Base-by-base conservation (phyloP, 163 green algal genomes). In the Chlorella variabilis region DNA sequence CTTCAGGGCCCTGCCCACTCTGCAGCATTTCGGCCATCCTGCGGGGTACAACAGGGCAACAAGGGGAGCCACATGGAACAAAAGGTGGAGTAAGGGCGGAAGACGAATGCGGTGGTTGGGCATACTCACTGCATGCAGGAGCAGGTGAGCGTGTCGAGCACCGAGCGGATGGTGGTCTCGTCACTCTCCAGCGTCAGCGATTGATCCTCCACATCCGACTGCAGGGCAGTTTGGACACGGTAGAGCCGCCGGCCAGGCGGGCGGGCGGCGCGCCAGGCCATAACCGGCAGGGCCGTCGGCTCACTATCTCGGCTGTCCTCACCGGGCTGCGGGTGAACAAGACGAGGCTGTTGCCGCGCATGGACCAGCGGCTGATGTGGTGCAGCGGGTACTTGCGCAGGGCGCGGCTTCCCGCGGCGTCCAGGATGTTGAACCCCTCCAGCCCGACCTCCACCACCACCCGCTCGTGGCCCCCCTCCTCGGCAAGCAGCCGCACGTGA, bases 111-210 rank as follows among this genome's bases (percentile, higher is more conserved):
- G n/a, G n/a, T n/a, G 17, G n/a, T 56, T 23, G 54, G 38, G 21
- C 13, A 7, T 20, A 84, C 93, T 92, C 68, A 96, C 93, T 98
- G 95, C 92, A 98, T 96, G 88, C 94, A 98, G 61, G 80, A 95
- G 82, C 87, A 96, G 11, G 94, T 97, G 7, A 98, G 86, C 51
- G 93, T 97, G 86, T 98, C 95, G 61, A 98, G 84, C 11, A 94
- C 87, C 29, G 86, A 91, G 29, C 90, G 87, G 6, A 96, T 92
- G 7, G 89, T 95, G 58, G 65, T 81, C 21, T 96, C 88, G 39
- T 94, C 89, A 8, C 67, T 74, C 77, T 93, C 77, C 34, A 98
- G 86, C 1, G 88, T 93, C 11, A 97, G 84, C 15, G 92, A 90
- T 9, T 87, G 83, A 79, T 98, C 95, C 86, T 98, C 95, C 45